A percentile compares a stretch with the other conserved stretches of the same genome.
These are phyloP conservation scores for Amylostereum areolatum DNA, from an alignment of 1,284 basidiomycete genomes.

Conservation along the genomic window DNA sequence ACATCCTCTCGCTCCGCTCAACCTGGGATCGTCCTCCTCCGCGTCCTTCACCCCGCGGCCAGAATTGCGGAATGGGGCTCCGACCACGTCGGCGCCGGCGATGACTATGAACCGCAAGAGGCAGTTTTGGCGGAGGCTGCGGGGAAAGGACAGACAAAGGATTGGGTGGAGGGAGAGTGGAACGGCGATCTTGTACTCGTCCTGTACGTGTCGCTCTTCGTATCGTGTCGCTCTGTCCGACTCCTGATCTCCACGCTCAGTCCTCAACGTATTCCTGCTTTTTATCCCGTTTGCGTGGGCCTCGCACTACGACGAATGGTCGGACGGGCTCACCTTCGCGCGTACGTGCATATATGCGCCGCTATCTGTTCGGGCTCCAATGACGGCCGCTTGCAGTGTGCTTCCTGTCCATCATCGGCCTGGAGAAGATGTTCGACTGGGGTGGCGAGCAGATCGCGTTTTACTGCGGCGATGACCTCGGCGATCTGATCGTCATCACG, in stretches of 20 bases:
- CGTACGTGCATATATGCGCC: conserved; percentile 5
- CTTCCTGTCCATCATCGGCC: conserved; percentile 45
- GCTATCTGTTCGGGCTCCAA: background rate
- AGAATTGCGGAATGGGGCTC: too few species aligned
- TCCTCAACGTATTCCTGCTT: conserved; percentile 56
- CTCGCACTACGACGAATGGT: conserved; percentile 35
- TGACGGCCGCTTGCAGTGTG: conserved; percentile 28
- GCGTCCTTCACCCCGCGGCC: too few species aligned
- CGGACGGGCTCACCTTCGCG: conserved; percentile 15
- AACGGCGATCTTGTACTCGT: conserved; percentile 40
- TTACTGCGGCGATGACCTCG: conserved; percentile 49
- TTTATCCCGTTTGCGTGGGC: conserved; percentile 62
- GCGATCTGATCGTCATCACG: conserved; percentile 48
- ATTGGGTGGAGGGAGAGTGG: conserved; percentile 42
- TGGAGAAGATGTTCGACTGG: conserved; percentile 49
- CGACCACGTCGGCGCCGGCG: too few species aligned
- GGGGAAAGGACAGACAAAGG: conserved; percentile 41
- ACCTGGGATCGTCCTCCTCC: too few species aligned
- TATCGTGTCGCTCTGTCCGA: background rate
- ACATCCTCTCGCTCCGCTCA: too few species aligned
- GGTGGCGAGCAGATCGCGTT: conserved; percentile 51
- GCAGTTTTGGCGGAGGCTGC: conserved; percentile 41
- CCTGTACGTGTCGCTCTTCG: conserved; percentile 35
- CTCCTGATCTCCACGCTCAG: conserved; percentile 22
- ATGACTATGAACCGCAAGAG: conserved; percentile 4